Evolutionary conservation across 352 stramenopile species (phyloP).

Genomic region (Plasmopara halstedii): DNA sequence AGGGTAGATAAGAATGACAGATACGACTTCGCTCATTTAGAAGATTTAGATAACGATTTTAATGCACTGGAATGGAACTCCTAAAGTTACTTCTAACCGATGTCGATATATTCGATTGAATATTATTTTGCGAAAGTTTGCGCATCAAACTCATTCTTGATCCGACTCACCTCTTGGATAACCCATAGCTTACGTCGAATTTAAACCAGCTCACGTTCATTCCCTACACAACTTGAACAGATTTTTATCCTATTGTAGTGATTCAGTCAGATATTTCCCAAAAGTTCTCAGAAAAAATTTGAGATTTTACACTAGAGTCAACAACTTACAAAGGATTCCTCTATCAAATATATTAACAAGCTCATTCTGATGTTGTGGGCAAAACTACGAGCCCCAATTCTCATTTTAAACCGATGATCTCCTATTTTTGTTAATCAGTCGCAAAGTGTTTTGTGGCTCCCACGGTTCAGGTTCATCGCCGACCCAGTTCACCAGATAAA

Average conservation of each 20-base stretch:
- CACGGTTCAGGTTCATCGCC: neutral
- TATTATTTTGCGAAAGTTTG: constrained; percentile 9
- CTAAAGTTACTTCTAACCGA: constrained; percentile 8
- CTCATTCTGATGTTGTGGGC: neutral
- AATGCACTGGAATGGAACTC: constrained; percentile 7
- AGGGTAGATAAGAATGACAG: neutral
- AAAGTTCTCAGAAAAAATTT: neutral
- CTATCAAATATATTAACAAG: neutral
- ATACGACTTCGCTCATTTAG: neutral
- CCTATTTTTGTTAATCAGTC: neutral
- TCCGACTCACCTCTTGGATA: constrained; percentile 7
- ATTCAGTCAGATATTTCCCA: neutral
- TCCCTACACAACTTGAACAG: constrained; percentile 1
- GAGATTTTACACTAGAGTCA: neutral
- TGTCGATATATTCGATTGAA: constrained; percentile 4
- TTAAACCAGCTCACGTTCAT: constrained; percentile 4
- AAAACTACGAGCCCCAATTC: neutral
- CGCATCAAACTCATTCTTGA: constrained; percentile 13
- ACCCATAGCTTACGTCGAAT: neutral
- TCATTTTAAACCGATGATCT: neutral
- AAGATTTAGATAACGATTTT: constrained; percentile 7
- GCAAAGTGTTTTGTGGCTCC: neutral
- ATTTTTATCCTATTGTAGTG: neutral
- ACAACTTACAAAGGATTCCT: neutral
- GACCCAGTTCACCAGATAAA: neutral